Evolutionary conservation across 2,329 filamentous ascomycete genomes (phyloP).

Genomic region (Nothopassalora personata): DNA sequence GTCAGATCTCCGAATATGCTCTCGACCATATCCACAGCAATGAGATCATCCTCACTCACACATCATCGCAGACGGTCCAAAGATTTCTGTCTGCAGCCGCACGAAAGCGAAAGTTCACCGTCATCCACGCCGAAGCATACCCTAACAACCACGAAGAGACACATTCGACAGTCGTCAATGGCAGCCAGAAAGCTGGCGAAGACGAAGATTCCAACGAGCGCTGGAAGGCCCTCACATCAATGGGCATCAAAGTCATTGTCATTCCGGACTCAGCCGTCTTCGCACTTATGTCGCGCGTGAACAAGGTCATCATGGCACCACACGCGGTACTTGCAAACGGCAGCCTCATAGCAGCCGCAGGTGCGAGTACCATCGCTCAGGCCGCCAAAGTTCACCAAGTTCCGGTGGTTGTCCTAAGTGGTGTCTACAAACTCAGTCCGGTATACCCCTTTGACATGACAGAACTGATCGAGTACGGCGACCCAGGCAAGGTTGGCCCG

Average conservation of each 20-base stretch:
- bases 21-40: conserved; percentile 90
- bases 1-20: conserved; percentile 83
- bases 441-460: conserved; percentile 81
- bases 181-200: conserved; percentile 41
- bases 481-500: conserved; percentile 67
- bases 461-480: conserved; percentile 78
- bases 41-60: conserved; percentile 86
- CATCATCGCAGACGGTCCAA: conserved; percentile 79
- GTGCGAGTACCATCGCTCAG: conserved; percentile 75
- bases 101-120: conserved; percentile 83
- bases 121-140: conserved; percentile 72
- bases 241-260: conserved; percentile 75
- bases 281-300: conserved; percentile 90
- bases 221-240: conserved; percentile 73
- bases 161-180: conserved; percentile 56
- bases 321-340: conserved; percentile 85
- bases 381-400: conserved; percentile 77
- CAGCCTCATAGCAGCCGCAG: conserved; percentile 74
- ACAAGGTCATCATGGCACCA: conserved; percentile 88
- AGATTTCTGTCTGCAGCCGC: conserved; percentile 85
- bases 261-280: conserved; percentile 82
- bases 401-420: conserved; percentile 81
- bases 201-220: conserved; percentile 45
- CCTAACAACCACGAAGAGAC: conserved; percentile 63
- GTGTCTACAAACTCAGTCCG: conserved; percentile 89